phyloP scores from a whole-genome alignment of 2,329 filamentous ascomycete species.

The Penicillium sp. region DNA sequence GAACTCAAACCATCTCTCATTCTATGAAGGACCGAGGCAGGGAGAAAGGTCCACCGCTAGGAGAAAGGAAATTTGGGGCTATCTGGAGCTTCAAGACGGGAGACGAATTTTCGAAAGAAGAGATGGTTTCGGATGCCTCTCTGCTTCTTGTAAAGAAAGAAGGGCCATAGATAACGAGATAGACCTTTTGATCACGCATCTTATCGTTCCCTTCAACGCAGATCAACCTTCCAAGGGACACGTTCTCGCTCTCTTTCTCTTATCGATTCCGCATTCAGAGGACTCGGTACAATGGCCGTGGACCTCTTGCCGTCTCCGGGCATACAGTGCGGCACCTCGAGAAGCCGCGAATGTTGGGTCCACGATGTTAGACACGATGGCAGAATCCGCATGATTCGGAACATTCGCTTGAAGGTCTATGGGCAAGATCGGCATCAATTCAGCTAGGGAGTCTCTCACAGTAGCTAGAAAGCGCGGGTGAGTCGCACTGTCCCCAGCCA shows the following conservation, averaged over 20 bases:
- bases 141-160: too few species aligned
- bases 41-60: too few species aligned
- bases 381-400: background rate
- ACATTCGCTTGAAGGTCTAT: constrained; percentile 3
- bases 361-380: background rate
- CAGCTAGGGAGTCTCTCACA: constrained; percentile 10
- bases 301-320: constrained; percentile 14
- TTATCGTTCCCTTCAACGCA: background rate
- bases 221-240: background rate
- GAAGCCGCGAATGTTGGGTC: constrained; percentile 11
- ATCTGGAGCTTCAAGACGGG: too few species aligned
- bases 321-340: constrained; percentile 12
- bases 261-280: constrained; percentile 4
- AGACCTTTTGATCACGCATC: too few species aligned
- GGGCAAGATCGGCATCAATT: background rate
- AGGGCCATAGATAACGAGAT: too few species aligned
- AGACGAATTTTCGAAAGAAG: too few species aligned
- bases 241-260: constrained; percentile 4
- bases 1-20: too few species aligned
- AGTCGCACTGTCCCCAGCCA: constrained; percentile 14
- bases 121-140: too few species aligned
- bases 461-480: constrained; percentile 7
- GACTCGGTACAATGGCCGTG: constrained; percentile 10
- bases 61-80: too few species aligned
- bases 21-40: too few species aligned